Base-by-base conservation (phyloP, 192 early-diverging fungal genomes). In the Entomortierella parvispora region DNA sequence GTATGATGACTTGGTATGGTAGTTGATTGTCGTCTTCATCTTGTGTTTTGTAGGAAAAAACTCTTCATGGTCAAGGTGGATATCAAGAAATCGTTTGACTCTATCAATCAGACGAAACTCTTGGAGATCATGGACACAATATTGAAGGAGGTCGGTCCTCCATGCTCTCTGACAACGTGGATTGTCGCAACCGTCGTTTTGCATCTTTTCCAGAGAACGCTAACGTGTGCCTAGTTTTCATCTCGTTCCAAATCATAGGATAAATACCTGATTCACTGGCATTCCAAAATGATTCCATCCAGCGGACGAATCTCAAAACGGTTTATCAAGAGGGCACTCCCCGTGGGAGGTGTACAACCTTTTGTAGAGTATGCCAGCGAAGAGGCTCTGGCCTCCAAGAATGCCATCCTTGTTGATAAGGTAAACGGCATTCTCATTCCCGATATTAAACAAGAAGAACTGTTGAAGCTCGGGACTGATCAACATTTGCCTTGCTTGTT, bases 31-130 rank as follows among this genome's bases (percentile, higher is more conserved):
- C 15, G 8, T 9, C n/a, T 3, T 34, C 12, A 15, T 10, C 7
- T 10, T 4, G 10, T 14, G 10, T 26, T 33, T 40, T 50, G n/a
- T 52, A 84, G 80, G 15, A 29, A 69, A 20, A 55, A 57, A 2
- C 62, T 93, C 11, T 97, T 89, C 58, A 90, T 96, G 79, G 92
- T 89, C 58, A 97, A 96, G 66, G 84, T 94, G 10, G 96, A 97
- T 69, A 88, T 97, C 45, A 82, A 80, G 29, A 71, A 69, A 32
- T 91, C 91, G 23, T 97, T 91, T 65, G 94, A 97, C 68, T 89
- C 88, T n/a, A 94, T 97, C 51, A 80, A 88, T 9, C 96, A 95
- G 57, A 78, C 58, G 29, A 88, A 87, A 49, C 75, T 97, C 18
- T 62, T 93, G 20, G 42, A 80, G 0, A 81, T 92, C 34, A 46